These are phyloP conservation scores for Apiotrichum gamsii DNA, from an alignment of 1,284 basidiomycete species.

Conservation along the genomic window DNA sequence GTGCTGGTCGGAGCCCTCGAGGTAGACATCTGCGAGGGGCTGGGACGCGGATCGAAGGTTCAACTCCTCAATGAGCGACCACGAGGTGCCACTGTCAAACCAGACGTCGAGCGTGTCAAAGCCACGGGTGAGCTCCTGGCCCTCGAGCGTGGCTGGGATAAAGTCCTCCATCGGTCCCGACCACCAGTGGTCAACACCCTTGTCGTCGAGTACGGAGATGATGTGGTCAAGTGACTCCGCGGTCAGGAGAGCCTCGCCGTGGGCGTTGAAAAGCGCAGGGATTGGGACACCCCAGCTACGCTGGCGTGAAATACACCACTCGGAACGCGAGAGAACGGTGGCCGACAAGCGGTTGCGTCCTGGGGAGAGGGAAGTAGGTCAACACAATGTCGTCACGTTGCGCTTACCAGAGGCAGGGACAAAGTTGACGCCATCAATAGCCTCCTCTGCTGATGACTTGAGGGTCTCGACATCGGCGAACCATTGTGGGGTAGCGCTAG, in stretches of 20 bases:
- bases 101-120: conserved; percentile 98
- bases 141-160: conserved; percentile 56
- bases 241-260: conserved; percentile 64
- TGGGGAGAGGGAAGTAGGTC: conserved; percentile 46
- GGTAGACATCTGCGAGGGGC: conserved; percentile 74
- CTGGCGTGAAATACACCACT: conserved; percentile 99
- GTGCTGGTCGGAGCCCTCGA: conserved; percentile 97
- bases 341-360: conserved; percentile 78
- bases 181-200: conserved; percentile 88
- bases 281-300: conserved; percentile 98
- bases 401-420: conserved; percentile 63
- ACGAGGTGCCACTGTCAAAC: conserved; percentile 97
- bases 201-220: conserved; percentile 62
- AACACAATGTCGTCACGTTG: not conserved
- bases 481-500: conserved; percentile 95
- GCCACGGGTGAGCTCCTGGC: conserved; percentile 62
- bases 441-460: conserved; percentile 66
- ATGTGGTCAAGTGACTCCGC: conserved; percentile 68
- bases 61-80: conserved; percentile 63
- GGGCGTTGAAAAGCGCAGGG: conserved; percentile 72
- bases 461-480: conserved; percentile 85
- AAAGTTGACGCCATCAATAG: conserved; percentile 69
- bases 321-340: conserved; percentile 79
- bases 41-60: conserved; percentile 24
- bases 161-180: conserved; percentile 77